A percentile compares a stretch with the other conserved stretches of the same genome.
These are phyloP conservation scores for Diaporthe sp. DNA, from an alignment of 2,329 filamentous ascomycete species.

Conservation along the genomic window DNA sequence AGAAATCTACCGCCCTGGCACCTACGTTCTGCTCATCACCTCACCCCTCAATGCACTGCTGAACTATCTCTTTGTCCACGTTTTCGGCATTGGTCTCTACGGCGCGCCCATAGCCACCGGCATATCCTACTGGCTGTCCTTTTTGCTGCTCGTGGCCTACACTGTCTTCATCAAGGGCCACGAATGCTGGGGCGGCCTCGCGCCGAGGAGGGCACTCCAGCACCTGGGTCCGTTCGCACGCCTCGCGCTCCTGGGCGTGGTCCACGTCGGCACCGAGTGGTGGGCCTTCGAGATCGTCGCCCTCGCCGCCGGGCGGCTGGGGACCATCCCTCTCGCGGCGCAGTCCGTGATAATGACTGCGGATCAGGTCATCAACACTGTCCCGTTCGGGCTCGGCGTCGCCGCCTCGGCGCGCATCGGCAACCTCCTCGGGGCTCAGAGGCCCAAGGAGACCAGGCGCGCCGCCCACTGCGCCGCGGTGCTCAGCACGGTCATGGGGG, in stretches of 20 bases:
- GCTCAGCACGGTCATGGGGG: conserved; percentile 78
- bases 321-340: conserved; percentile 83
- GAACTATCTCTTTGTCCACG: conserved; percentile 86
- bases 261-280: conserved; percentile 93
- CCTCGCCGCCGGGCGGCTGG: conserved; percentile 83
- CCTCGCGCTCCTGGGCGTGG: conserved; percentile 80
- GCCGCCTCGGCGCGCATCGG: conserved; percentile 84
- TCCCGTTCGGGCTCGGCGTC: conserved; percentile 89
- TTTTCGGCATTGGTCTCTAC: conserved; percentile 77
- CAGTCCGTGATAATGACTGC: conserved; percentile 93
- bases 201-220: conserved; percentile 72
- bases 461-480: conserved; percentile 83
- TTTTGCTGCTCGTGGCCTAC: conserved; percentile 81
- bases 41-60: conserved; percentile 85
- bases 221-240: conserved; percentile 80
- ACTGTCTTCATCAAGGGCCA: conserved; percentile 77
- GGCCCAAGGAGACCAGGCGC: conserved; percentile 74
- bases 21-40: conserved; percentile 86
- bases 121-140: conserved; percentile 88
- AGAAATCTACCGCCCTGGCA: conserved; percentile 82
- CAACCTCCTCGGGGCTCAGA: conserved; percentile 80
- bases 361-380: conserved; percentile 86
- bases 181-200: conserved; percentile 83
- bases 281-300: conserved; percentile 96
- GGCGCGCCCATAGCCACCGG: conserved; percentile 87